Evolutionary conservation across 164 flowering plant species (phyloP).

Genomic region (Vitis vinifera): DNA sequence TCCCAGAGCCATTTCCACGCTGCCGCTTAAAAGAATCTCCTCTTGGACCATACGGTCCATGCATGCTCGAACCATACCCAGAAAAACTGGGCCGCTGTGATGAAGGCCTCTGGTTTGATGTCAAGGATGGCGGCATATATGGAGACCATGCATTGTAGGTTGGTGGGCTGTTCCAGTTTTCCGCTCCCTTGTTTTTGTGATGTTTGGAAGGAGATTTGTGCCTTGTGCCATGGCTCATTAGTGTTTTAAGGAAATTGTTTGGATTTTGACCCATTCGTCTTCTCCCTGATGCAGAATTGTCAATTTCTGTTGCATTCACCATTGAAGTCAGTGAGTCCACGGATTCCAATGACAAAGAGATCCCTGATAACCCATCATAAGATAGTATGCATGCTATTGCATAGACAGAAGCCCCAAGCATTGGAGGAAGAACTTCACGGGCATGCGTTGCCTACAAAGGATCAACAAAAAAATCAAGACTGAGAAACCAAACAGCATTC

Average conservation of each 20-base stretch:
- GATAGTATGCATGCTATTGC: conserved; percentile 74
- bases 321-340: conserved; percentile 41
- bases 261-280: conserved; percentile 13
- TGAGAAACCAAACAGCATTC: background rate
- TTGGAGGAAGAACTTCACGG: conserved; percentile 57
- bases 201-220: conserved; percentile 7
- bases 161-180: conserved; percentile 5
- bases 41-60: conserved; percentile 20
- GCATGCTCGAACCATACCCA: conserved; percentile 12
- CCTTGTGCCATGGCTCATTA: conserved; percentile 10
- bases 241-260: conserved; percentile 25
- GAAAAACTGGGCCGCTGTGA: conserved; percentile 10
- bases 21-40: conserved; percentile 35
- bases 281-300: conserved; percentile 20
- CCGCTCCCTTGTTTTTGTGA: conserved; percentile 9
- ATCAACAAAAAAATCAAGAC: background rate
- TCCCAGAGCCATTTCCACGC: conserved; percentile 34
- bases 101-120: too few species aligned
- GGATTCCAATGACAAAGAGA: conserved; percentile 29
- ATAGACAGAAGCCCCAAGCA: conserved; percentile 60
- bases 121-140: too few species aligned
- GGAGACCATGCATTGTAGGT: conserved; percentile 4
- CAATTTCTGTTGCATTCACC: conserved; percentile 36
- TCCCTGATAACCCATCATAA: conserved; percentile 64
- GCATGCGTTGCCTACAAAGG: conserved; percentile 68